These are phyloP conservation scores for Neofusicoccum sp. DNA, from an alignment of 2,329 filamentous ascomycete genomes.

Conservation along the genomic window DNA sequence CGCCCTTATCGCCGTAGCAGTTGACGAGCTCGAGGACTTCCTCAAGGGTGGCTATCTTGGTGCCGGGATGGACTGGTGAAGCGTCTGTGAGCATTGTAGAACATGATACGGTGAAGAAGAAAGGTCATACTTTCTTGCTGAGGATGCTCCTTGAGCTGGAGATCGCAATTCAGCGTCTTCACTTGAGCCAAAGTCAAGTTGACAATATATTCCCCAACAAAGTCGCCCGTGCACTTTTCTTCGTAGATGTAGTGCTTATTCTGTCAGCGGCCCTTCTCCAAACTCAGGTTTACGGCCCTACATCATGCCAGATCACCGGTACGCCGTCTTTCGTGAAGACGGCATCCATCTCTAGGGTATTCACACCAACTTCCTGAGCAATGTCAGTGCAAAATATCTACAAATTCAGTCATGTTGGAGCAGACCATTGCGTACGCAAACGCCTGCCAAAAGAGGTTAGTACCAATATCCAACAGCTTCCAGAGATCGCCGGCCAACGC, in stretches of 20 bases:
- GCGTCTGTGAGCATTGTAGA: background rate
- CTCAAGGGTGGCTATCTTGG: slow-evolving; percentile 28
- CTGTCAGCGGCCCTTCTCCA: background rate
- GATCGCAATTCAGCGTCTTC: slow-evolving; percentile 29
- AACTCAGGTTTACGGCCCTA: background rate
- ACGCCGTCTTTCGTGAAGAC: slow-evolving; percentile 31
- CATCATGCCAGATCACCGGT: slow-evolving; percentile 31
- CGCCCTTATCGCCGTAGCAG: slow-evolving; percentile 28
- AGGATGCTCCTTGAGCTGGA: slow-evolving; percentile 23
- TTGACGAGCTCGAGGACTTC: slow-evolving; percentile 29
- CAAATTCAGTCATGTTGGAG: background rate
- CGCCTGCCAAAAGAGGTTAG: slow-evolving; percentile 14
- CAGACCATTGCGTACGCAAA: slow-evolving; percentile 28
- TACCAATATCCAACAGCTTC: background rate
- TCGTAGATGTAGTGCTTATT: slow-evolving; percentile 25
- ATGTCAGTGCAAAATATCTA: background rate
- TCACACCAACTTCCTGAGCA: slow-evolving; percentile 25
- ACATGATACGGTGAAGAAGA: background rate
- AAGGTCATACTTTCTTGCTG: slow-evolving; percentile 22
- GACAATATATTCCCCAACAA: slow-evolving; percentile 27
- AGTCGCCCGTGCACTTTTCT: slow-evolving; percentile 28
- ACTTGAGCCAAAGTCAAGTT: slow-evolving; percentile 29
- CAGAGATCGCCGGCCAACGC: background rate
- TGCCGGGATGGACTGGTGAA: slow-evolving; percentile 23
- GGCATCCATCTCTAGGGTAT: slow-evolving; percentile 30